Evolutionary conservation across 192 early-diverging fungal genomes (phyloP).

Genomic region (Cetraspora pellucida): DNA sequence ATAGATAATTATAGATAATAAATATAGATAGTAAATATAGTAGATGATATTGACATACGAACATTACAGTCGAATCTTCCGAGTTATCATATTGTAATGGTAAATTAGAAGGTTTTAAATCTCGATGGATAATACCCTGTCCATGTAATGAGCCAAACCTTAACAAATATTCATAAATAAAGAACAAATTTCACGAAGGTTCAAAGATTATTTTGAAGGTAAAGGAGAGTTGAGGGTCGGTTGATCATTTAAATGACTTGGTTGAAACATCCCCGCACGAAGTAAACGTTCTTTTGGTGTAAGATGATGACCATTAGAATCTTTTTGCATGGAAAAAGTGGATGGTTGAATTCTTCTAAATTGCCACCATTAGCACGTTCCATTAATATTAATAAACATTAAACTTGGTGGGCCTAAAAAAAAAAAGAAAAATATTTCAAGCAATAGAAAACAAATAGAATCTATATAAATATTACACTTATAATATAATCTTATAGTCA

Average conservation of each 20-base stretch:
- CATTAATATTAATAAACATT: conserved; percentile 96
- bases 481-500: neutral
- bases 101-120: conserved; percentile 92
- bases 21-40: no score
- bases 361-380: conserved; percentile 93
- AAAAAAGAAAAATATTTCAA: no score
- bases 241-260: no score
- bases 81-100: conserved; percentile 70
- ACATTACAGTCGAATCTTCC: neutral
- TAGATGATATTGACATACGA: neutral
- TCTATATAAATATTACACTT: no score
- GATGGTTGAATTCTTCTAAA: conserved; percentile 79
- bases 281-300: conserved; percentile 11
- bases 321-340: neutral
- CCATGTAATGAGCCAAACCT: conserved; percentile 85
- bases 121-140: conserved; percentile 89
- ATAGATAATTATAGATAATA: no score
- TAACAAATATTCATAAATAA: conserved; percentile 91
- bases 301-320: neutral
- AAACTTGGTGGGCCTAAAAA: conserved; percentile 81
- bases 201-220: conserved; percentile 45
- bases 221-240: neutral
- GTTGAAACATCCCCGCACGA: neutral
- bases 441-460: no score
- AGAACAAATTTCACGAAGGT: conserved; percentile 74